These are phyloP conservation scores for Nakazawaea ishiwadae DNA, from an alignment of 805 yeast species.

Conservation along the genomic window DNA sequence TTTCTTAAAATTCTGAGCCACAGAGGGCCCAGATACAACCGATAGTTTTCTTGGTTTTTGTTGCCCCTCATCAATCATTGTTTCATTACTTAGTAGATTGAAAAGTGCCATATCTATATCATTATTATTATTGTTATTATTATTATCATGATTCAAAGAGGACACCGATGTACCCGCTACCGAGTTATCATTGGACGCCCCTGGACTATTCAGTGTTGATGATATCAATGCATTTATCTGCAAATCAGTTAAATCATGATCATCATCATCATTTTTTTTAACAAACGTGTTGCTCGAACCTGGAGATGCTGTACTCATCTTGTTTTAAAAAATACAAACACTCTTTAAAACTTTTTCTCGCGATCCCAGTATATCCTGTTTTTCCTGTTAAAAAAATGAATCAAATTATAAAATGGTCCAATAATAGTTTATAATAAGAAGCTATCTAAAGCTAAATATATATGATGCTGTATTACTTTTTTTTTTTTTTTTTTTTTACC, in stretches of 20 bases:
- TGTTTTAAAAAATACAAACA: no score
- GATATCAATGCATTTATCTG: constrained; percentile 10
- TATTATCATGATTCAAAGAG: background rate
- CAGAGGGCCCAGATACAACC: no score
- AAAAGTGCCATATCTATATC: constrained; percentile 9
- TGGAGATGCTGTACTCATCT: constrained; percentile 11
- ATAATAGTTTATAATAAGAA: no score
- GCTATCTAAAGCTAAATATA: no score
- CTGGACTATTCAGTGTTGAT: constrained; percentile 4
- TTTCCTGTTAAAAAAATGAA: no score
- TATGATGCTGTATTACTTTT: no score
- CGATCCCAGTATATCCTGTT: background rate
- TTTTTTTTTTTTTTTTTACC: no score
- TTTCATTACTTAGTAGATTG: constrained; percentile 3
- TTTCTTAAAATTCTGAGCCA: no score
- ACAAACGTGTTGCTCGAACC: background rate
- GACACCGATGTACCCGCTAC: no score
- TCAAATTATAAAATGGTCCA: no score
- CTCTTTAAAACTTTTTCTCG: background rate
- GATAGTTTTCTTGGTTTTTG: background rate
- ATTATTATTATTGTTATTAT: background rate
- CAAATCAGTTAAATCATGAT: constrained; percentile 6
- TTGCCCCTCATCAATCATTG: background rate
- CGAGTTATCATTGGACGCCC: background rate
- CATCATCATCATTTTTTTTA: background rate